Evolutionary conservation across 768 basidiomycete genomes (phyloP), one percentile per base, ranked within the genome.

Genomic region (Panaeolus papilionaceus): DNA sequence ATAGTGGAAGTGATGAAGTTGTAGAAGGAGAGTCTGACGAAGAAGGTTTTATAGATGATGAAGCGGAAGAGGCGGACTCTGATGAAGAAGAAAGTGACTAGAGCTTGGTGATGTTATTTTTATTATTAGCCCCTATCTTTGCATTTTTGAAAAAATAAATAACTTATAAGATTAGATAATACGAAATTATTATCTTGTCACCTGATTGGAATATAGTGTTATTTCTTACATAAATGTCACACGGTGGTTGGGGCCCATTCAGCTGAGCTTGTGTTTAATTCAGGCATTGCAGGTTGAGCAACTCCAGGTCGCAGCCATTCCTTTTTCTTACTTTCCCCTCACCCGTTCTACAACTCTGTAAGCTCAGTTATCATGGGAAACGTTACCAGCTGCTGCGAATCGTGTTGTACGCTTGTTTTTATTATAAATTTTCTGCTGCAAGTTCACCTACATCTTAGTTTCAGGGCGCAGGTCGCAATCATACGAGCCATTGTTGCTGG

Each of bases 401-500:
- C 86, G 65, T 94, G 93, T 81, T 90, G 92, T 93, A 79, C 66
- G 92, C 47, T 67, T 67, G 64, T 69, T 70, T 58, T 58, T 64
- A 58, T 28, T 70, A 40, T 63, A 63, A 54, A 23, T 66, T 63
- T 67, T 72, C 72, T 68, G 40, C 67, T 66, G 70, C 78, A 63
- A 67, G 69, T 64, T 66, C 63, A 39, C 38, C 33, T 61, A 44
- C 66, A 62, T 65, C 49, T 33, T 78, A 95, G 93, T 94, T 78
- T 87, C 85, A 71, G 91, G 92, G 76, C 91, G 90, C 77, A 91
- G 86, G 85, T 92, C 93, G 71, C 92, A 94, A 78, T 85, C 91
- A 62, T 95, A 95, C 75, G 94, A 96, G 75, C 94, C 94, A 23
- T 79, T 96, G 66, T 85, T 96, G 49, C 81, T 95, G 64, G 94